phyloP scores from a whole-genome alignment of 1,139 yeast genomes.

The Magnusiomyces paraingens region DNA sequence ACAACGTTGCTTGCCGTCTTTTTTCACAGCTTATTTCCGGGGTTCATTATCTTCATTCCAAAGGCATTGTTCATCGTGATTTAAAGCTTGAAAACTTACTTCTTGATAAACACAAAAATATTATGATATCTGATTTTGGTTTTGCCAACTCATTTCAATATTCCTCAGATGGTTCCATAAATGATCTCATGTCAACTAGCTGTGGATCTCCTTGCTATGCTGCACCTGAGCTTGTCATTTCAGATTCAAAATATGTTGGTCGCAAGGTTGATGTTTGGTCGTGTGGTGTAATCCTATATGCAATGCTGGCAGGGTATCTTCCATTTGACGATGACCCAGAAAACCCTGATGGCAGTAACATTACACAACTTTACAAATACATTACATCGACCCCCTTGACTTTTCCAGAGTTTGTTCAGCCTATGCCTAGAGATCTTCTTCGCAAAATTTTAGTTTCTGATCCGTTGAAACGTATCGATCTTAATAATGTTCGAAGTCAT shows the following conservation, averaged over 20 bases:
- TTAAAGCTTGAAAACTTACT: conserved; percentile 63
- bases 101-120: conserved; percentile 72
- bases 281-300: conserved; percentile 88
- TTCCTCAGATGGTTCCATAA: conserved; percentile 27
- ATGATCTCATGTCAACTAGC: conserved; percentile 84
- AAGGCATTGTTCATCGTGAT: conserved; percentile 78
- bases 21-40: conserved; percentile 94
- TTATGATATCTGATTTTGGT: conserved; percentile 77
- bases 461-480: conserved; percentile 68
- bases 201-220: conserved; percentile 99
- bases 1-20: conserved; percentile 67
- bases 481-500: conserved; percentile 69
- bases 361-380: conserved; percentile 82
- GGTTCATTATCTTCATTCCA: conserved; percentile 81
- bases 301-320: conserved; percentile 94
- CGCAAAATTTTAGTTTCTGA: conserved; percentile 80
- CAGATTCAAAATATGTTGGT: conserved; percentile 86
- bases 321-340: conserved; percentile 98
- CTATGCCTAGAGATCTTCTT: conserved; percentile 84
- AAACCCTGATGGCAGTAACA: conserved; percentile 94
- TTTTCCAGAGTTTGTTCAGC: conserved; percentile 89
- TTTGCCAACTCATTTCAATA: conserved; percentile 76
- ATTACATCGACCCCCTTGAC: conserved; percentile 88
- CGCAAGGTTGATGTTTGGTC: conserved; percentile 96
- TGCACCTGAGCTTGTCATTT: conserved; percentile 91